phyloP scores from a whole-genome alignment of 148 eudicot genomes.

The Heliosperma pusillum region DNA sequence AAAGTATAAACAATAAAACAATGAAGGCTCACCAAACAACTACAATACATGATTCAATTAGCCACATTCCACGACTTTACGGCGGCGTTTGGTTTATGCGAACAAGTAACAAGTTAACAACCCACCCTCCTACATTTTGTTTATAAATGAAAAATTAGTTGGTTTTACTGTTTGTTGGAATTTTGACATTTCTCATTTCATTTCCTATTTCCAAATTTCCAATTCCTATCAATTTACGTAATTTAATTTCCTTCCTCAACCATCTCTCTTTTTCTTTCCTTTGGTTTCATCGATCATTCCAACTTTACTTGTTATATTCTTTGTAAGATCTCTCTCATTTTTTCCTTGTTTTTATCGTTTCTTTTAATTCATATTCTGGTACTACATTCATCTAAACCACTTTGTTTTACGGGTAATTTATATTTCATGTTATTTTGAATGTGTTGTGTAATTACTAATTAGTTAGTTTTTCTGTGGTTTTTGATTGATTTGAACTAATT shows the following conservation, averaged over 20 bases:
- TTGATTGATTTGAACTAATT: neutral
- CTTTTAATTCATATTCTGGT: neutral
- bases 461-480: neutral
- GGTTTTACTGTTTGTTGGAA: neutral
- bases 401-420: too few species aligned
- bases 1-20: too few species aligned
- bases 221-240: too few species aligned
- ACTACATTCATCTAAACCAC: neutral
- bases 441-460: neutral
- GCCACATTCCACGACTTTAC: neutral
- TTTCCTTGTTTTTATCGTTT: neutral
- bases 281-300: constrained; percentile 23
- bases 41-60: neutral
- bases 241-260: too few species aligned
- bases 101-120: too few species aligned
- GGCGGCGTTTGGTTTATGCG: too few species aligned
- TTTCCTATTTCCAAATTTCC: neutral
- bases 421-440: neutral
- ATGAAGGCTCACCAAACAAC: neutral
- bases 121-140: neutral
- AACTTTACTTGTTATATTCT: neutral
- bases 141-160: too few species aligned
- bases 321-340: constrained; percentile 16
- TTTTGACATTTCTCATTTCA: neutral
- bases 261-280: neutral